A percentile compares a stretch with the other conserved stretches of the same genome.
Conservation (phyloP, 495 filamentous ascomycete species). For the Penicillium dipodomyicola region DNA sequence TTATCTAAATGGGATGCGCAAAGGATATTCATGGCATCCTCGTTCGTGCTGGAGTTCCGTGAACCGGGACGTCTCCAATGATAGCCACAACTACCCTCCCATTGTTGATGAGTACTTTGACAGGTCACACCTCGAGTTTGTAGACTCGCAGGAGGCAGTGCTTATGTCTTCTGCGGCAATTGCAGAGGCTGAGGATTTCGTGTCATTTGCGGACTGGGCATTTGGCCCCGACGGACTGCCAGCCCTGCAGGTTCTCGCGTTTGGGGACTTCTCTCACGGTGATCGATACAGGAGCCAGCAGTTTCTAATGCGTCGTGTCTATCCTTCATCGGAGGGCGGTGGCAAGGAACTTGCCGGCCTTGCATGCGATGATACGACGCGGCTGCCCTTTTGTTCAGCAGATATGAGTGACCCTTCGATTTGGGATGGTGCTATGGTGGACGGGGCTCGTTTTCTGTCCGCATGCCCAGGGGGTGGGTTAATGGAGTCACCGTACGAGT, state of each 20-base stretch:
- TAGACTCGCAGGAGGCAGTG: neutral
- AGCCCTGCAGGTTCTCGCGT: conserved; percentile 10
- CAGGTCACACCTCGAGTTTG: neutral
- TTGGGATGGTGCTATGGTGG: neutral
- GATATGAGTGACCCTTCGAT: neutral
- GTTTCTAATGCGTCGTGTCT: neutral
- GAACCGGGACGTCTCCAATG: neutral
- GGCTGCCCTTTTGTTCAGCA: neutral
- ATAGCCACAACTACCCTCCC: neutral
- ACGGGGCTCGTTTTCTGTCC: neutral
- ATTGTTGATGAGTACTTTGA: neutral
- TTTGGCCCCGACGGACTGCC: conserved; percentile 15
- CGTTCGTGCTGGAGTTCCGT: neutral
- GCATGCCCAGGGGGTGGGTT: neutral
- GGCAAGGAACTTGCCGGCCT: neutral
- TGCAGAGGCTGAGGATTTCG: conserved; percentile 5
- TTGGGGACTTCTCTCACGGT: conserved; percentile 16
- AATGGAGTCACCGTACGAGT: neutral
- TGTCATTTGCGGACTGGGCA: conserved; percentile 17
- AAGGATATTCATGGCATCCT: neutral
- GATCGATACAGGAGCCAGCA: conserved; percentile 11
- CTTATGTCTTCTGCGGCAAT: neutral
- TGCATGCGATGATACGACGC: neutral
- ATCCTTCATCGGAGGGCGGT: neutral
- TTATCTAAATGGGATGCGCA: neutral